Evolutionary conservation across 176 grass and related monocot genomes (phyloP).

Genomic region (Aegilops speltoides): DNA sequence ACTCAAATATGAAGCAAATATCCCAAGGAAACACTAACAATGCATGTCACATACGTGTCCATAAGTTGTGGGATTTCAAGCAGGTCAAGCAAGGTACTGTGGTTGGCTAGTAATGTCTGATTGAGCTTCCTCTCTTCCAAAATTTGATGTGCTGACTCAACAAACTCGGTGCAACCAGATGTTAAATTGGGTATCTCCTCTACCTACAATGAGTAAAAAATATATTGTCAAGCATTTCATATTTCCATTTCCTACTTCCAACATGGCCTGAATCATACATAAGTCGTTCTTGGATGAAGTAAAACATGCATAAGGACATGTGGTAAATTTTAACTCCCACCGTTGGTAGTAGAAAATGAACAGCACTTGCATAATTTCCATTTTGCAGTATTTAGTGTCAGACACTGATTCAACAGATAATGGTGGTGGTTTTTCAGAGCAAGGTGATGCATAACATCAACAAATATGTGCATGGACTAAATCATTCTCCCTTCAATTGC

Average conservation of each 20-base stretch:
- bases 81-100: conserved; percentile 93
- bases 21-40: not conserved
- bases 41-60: conserved; percentile 80
- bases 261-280: not conserved
- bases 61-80: conserved; percentile 97
- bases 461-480: not conserved
- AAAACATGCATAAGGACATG: not conserved
- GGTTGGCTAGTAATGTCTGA: conserved; percentile 90
- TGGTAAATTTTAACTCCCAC: not conserved
- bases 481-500: not conserved
- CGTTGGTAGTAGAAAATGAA: conserved; percentile 4
- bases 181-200: conserved; percentile 97
- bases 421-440: not conserved
- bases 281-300: not conserved
- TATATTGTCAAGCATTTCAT: conserved; percentile 34
- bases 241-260: not conserved
- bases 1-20: conserved; percentile 1
- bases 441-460: not conserved
- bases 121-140: conserved; percentile 98
- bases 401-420: not conserved
- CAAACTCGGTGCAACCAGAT: conserved; percentile 95
- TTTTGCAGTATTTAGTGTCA: not conserved
- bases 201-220: conserved; percentile 64
- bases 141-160: conserved; percentile 95
- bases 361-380: not conserved